Evolutionary conservation across 2,329 filamentous ascomycete species (phyloP).

Genomic region (Hypoxylon sp.): DNA sequence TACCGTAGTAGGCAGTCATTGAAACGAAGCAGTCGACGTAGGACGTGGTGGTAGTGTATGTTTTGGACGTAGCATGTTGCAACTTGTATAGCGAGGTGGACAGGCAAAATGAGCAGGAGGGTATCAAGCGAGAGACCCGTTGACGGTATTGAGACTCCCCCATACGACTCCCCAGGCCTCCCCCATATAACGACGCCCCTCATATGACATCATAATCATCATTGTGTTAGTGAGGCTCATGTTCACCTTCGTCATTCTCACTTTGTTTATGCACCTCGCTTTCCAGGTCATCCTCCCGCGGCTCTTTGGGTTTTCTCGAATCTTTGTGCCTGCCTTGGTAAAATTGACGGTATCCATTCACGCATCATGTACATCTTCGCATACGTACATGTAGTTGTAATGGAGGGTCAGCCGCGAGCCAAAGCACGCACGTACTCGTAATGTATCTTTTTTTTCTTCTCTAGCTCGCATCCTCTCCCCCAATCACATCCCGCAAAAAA

Average conservation of each 20-base stretch:
- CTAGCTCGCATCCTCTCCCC: conserved; percentile 7
- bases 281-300: conserved; percentile 13
- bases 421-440: conserved; percentile 8
- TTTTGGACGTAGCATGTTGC: conserved; percentile 2
- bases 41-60: not conserved
- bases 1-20: conserved; percentile 34
- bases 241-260: conserved; percentile 36
- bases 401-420: conserved; percentile 2
- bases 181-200: conserved; percentile 37
- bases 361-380: not conserved
- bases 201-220: conserved; percentile 41
- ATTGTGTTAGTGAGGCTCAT: conserved; percentile 36
- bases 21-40: conserved; percentile 15
- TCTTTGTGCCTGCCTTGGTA: conserved; percentile 21
- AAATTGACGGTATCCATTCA: conserved; percentile 2
- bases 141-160: conserved; percentile 12
- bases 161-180: conserved; percentile 26
- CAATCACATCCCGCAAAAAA: conserved; percentile 20
- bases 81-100: not conserved
- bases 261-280: conserved; percentile 27
- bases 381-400: not conserved
- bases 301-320: not conserved
- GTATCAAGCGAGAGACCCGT: conserved; percentile 30
- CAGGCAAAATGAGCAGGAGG: conserved; percentile 19
- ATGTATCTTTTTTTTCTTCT: not conserved